Conservation (phyloP, 2,329 filamentous ascomycete genomes). For the Sclerotinia borealis region DNA sequence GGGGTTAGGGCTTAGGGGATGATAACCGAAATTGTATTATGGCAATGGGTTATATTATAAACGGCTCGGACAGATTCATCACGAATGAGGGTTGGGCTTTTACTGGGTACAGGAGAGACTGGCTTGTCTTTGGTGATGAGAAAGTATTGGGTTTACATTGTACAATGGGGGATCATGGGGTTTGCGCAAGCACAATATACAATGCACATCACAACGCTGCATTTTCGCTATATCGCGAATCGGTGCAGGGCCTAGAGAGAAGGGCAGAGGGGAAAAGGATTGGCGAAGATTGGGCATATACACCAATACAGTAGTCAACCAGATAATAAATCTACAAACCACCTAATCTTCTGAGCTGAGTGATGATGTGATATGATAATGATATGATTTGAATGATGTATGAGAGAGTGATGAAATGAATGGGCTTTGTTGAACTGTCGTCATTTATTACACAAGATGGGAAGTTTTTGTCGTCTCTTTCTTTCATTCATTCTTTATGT, state of each 20-base stretch:
- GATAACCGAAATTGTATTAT: not conserved
- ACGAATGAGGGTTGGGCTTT: not conserved
- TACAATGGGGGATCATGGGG: not conserved
- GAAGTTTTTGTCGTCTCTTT: not conserved
- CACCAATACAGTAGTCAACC: not conserved
- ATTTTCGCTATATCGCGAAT: not conserved
- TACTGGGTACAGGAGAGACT: not conserved
- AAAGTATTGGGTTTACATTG: slow-evolving; percentile 4
- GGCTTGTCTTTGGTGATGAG: not conserved
- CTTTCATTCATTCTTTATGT: not conserved
- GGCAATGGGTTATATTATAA: slow-evolving; percentile 8
- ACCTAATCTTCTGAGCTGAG: not conserved
- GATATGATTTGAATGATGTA: not conserved
- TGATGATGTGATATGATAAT: not conserved
- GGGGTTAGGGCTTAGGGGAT: not conserved
- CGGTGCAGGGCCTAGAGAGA: not conserved
- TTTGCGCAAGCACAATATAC: not conserved
- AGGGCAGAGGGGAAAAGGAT: not conserved
- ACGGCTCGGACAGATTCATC: not conserved
- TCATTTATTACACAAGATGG: not conserved
- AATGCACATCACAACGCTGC: not conserved
- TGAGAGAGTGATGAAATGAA: not conserved
- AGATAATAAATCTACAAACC: not conserved
- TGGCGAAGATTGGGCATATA: not conserved
- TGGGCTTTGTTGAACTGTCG: not conserved